Conservation (phyloP, 768 basidiomycete genomes). For the Phallus indusiatus region DNA sequence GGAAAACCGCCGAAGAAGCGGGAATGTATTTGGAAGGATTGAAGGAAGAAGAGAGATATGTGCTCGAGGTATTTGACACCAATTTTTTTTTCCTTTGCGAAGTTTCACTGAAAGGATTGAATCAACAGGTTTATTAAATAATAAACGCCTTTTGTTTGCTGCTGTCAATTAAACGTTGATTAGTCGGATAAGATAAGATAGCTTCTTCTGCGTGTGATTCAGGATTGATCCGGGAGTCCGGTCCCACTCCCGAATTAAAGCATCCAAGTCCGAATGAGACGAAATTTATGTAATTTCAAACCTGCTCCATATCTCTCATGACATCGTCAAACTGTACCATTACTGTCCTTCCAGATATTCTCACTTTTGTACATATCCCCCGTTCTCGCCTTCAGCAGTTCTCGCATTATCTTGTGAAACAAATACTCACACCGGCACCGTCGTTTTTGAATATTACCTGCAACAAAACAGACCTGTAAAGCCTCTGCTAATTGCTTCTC, state of each 20-base stretch:
- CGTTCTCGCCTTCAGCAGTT: slow-evolving; percentile 53
- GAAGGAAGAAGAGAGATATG: slow-evolving; percentile 97
- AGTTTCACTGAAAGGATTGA: too few relatives aligned
- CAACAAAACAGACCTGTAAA: slow-evolving; percentile 65
- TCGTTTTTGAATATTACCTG: slow-evolving; percentile 67
- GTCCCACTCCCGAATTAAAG: background rate
- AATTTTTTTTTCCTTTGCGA: background rate
- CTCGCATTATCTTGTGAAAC: slow-evolving; percentile 53
- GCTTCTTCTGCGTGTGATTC: background rate
- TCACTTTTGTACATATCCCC: slow-evolving; percentile 68
- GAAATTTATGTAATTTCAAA: background rate
- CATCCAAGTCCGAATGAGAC: background rate
- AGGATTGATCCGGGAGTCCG: background rate
- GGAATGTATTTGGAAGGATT: slow-evolving; percentile 77
- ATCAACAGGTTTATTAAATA: background rate
- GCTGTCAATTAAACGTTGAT: background rate
- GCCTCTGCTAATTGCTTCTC: slow-evolving; percentile 12
- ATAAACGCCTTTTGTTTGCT: too few relatives aligned
- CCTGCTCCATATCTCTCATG: slow-evolving; percentile 11
- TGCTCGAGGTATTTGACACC: slow-evolving; percentile 62
- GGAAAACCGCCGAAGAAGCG: slow-evolving; percentile 53
- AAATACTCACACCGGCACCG: slow-evolving; percentile 57
- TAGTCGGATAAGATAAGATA: background rate
- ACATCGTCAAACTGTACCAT: slow-evolving; percentile 33
- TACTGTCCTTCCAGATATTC: slow-evolving; percentile 58